Evolutionary conservation across 2,329 filamentous ascomycete species (phyloP), one percentile per base, ranked within the genome.

Genomic region (Mycocentrospora acerina): DNA sequence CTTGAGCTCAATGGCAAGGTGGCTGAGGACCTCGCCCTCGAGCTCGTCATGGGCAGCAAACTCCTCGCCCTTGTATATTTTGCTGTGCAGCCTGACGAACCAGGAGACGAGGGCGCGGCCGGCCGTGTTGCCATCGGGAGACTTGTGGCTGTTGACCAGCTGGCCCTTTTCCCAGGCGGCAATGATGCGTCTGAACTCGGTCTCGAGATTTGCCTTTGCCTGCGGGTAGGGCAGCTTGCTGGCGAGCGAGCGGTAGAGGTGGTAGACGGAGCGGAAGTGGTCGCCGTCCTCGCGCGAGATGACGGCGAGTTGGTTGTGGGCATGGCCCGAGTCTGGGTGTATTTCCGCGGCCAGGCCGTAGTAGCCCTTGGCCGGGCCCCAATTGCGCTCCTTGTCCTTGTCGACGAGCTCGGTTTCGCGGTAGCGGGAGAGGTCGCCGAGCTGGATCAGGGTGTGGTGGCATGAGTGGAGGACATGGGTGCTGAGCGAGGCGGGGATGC

Each of bases 401-500:
- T 64, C 60, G 42, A 84, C 82, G 42, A 88, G 74, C 60, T 91
- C 86, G 37, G 76, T 77, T 53, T 82, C 81, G 44, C 90, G 84
- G 68, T 96, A 98, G 47, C 93, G 83, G 33, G 88, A 88, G 32
- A 98, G 76, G 64, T 98, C 93, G 24, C 93, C 93, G 8, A 97
- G 79, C 51, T 86, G 88, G 43, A 96, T 84, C 38, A 97, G 75
- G 4, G 87, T 89, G 39, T 83, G 80, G 69, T 95, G 86, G 62
- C 88, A 95, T 3, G 88, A 90, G 39, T 76, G 71, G 27, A 88
- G 73, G 40, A 94, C 79, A 48, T 76, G 70, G n/a, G 71, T 65
- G 43, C 77, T 76, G 34, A 88, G 76, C 61, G 30, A 73, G 55
- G 29, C 76, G 66, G 40, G 75, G 67, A 50, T 59, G 46, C 47